These are phyloP conservation scores for Fusarium oxysporum DNA, from an alignment of 2,329 filamentous ascomycete genomes.

Conservation along the genomic window DNA sequence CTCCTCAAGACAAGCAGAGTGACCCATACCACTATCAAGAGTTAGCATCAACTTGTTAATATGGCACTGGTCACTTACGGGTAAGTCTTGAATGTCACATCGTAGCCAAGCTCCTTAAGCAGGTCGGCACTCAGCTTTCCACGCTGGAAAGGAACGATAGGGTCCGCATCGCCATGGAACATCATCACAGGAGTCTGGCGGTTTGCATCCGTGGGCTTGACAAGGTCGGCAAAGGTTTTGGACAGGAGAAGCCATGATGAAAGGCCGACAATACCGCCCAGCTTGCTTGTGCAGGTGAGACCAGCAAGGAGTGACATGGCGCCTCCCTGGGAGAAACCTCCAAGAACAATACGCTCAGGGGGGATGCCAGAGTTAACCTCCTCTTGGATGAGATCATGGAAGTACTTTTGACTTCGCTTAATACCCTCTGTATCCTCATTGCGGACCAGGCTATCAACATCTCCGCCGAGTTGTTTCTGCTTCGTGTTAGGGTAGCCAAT, in stretches of 20 bases:
- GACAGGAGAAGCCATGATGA: conserved; percentile 82
- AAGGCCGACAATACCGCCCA: conserved; percentile 89
- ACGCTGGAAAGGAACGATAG: conserved; percentile 75
- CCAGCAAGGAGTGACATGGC: conserved; percentile 87
- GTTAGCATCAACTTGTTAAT: conserved; percentile 5
- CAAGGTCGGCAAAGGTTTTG: conserved; percentile 56
- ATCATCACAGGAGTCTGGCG: conserved; percentile 87
- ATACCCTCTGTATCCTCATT: conserved; percentile 79
- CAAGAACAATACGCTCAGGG: conserved; percentile 84
- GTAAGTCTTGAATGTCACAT: conserved; percentile 82
- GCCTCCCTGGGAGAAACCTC: conserved; percentile 88
- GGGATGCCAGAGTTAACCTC: conserved; percentile 87
- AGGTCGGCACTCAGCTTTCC: conserved; percentile 75
- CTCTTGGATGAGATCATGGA: conserved; percentile 81
- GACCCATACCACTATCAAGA: conserved; percentile 70
- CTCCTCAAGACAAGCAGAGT: conserved; percentile 82
- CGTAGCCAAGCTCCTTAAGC: conserved; percentile 76
- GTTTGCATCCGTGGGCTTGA: conserved; percentile 58
- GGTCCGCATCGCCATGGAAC: conserved; percentile 85
- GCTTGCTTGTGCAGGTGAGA: conserved; percentile 76
- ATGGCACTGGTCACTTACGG: conserved; percentile 60
- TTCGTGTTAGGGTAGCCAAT: neutral
- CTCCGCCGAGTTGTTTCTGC: conserved; percentile 51
- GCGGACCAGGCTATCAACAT: conserved; percentile 47
- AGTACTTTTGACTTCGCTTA: conserved; percentile 76